Conservation (phyloP, 176 grass and related monocot genomes). For the Areca catechu region DNA sequence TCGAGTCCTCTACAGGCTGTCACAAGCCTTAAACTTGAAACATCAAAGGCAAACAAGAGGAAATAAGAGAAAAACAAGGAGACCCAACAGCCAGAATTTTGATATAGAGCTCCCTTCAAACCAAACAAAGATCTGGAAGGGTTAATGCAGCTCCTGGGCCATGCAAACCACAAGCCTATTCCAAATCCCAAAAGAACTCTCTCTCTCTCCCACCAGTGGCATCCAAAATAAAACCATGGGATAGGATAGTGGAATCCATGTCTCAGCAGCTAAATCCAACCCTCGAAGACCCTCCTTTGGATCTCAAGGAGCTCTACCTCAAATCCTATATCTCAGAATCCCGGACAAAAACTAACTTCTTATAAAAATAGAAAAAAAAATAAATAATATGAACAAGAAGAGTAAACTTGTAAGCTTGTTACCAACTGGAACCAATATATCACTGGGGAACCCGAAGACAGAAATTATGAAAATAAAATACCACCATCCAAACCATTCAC, state of each 20-base stretch:
- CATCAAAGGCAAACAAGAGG: background rate
- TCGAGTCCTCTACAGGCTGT: background rate
- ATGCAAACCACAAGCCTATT: conserved; percentile 80
- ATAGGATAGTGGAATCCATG: conserved; percentile 78
- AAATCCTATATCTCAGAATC: background rate
- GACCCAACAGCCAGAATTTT: background rate
- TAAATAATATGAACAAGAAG: too few species aligned
- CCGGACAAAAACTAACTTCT: background rate
- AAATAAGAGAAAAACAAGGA: background rate
- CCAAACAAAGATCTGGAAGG: conserved; percentile 54
- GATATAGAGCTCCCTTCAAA: conserved; percentile 96
- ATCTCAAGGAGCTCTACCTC: conserved; percentile 45
- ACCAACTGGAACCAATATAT: too few species aligned
- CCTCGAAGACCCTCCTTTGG: conserved; percentile 47
- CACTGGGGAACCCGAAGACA: too few species aligned
- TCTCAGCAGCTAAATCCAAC: conserved; percentile 52
- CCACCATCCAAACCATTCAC: too few species aligned
- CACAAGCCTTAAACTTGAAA: background rate
- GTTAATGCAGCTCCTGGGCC: conserved; percentile 52
- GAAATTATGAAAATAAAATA: too few species aligned
- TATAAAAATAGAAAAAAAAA: background rate
- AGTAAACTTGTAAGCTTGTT: too few species aligned
- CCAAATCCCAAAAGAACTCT: conserved; percentile 14
- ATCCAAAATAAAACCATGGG: conserved; percentile 10
- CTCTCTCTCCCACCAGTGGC: background rate